A percentile compares a stretch with the other conserved stretches of the same genome.
Conservation (phyloP, 208 protist species). For the Crithidia expoeki region DNA sequence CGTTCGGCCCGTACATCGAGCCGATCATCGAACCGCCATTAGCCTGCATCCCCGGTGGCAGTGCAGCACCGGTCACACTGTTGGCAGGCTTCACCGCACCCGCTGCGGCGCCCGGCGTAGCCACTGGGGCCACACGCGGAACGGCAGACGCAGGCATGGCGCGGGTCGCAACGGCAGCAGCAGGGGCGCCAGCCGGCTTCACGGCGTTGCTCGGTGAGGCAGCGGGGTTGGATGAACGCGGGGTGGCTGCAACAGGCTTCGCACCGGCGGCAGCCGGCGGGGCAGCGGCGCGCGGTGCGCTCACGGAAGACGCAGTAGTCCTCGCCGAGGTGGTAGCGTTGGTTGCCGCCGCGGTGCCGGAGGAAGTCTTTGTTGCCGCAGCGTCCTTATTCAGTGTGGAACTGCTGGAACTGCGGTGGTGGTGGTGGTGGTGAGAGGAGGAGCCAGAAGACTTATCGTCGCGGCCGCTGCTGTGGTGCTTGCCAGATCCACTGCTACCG, state of each 20-base stretch:
- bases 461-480: constrained; percentile 13
- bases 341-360: not conserved
- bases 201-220: too few species aligned
- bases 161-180: too few species aligned
- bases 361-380: constrained; percentile 3
- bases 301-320: not conserved
- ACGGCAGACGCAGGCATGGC: not conserved
- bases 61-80: not conserved
- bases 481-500: constrained; percentile 17
- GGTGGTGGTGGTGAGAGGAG: constrained; percentile 17
- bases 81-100: not conserved
- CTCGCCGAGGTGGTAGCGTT: not conserved
- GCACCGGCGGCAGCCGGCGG: too few species aligned
- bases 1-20: constrained; percentile 20
- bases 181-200: too few species aligned
- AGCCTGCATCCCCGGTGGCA: constrained; percentile 16
- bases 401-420: constrained; percentile 22
- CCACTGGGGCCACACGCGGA: not conserved
- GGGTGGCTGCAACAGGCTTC: too few species aligned
- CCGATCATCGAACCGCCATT: constrained; percentile 34
- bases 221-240: too few species aligned
- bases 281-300: not conserved
- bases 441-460: constrained; percentile 16
- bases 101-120: not conserved
- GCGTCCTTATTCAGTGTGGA: constrained; percentile 13